Conservation (phyloP, 495 filamentous ascomycete genomes). For the Hyphodiscus hymeniophilus region DNA sequence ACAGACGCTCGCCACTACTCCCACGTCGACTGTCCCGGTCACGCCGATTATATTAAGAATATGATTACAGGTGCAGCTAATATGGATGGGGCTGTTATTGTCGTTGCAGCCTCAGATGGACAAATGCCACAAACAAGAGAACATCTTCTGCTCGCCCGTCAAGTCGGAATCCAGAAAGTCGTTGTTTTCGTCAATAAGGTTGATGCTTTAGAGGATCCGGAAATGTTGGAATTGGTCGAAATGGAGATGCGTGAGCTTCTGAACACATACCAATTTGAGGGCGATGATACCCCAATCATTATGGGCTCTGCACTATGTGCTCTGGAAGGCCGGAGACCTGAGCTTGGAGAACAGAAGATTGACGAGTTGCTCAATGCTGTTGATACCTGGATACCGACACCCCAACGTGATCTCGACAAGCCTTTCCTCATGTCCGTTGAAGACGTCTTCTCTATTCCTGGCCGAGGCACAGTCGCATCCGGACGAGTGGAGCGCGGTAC, state of each 20-base stretch:
- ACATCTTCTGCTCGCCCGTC: conserved; percentile 93
- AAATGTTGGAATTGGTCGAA: conserved; percentile 99
- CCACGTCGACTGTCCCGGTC: conserved; percentile 98
- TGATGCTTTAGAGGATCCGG: conserved; percentile 89
- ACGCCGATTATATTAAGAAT: conserved; percentile 99
- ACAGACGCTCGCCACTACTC: conserved; percentile 92
- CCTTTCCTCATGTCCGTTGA: conserved; percentile 98
- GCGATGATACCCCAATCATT: conserved; percentile 93
- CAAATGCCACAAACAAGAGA: conserved; percentile 99
- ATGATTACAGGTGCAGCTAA: conserved; percentile 99
- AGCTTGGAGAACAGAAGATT: conserved; percentile 79
- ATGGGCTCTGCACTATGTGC: conserved; percentile 95
- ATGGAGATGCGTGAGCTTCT: conserved; percentile 99
- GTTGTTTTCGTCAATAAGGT: conserved; percentile 99
- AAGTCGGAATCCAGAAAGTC: conserved; percentile 94
- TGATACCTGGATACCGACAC: conserved; percentile 94
- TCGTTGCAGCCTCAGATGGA: conserved; percentile 96
- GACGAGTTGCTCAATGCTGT: conserved; percentile 83
- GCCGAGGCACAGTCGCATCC: conserved; percentile 93
- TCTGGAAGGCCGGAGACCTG: conserved; percentile 76
- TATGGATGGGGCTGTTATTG: conserved; percentile 97
- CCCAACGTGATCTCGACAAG: conserved; percentile 84
- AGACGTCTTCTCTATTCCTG: conserved; percentile 96
- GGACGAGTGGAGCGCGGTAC: conserved; percentile 94
- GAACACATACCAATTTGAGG: conserved; percentile 87